Evolutionary conservation across 1,139 yeast species (phyloP).

Genomic region (Pichia kudriavzevii): DNA sequence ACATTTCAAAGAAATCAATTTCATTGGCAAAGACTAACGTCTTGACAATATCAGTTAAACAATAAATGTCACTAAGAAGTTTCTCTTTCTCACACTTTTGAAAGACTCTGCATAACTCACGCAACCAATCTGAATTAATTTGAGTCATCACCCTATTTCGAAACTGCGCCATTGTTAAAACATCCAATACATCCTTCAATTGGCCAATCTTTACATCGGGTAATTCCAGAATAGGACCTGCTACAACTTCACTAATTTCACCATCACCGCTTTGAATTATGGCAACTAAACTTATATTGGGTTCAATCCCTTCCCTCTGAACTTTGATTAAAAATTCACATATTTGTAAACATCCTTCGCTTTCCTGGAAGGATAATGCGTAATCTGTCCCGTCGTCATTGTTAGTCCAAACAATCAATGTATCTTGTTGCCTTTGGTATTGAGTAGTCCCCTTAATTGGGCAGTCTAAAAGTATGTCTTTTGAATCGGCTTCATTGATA

Average conservation of each 20-base stretch:
- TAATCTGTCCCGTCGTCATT: conserved; percentile 71
- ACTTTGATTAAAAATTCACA: conserved; percentile 73
- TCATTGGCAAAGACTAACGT: conserved; percentile 67
- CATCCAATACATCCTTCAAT: conserved; percentile 44
- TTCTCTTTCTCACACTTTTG: conserved; percentile 45
- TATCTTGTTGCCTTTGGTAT: conserved; percentile 91
- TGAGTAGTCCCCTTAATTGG: conserved; percentile 67
- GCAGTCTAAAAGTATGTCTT: conserved; percentile 56
- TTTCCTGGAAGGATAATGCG: conserved; percentile 88
- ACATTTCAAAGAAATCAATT: conserved; percentile 53
- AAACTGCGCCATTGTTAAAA: conserved; percentile 41
- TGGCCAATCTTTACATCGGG: conserved; percentile 44
- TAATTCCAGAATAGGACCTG: conserved; percentile 75
- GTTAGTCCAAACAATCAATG: conserved; percentile 92
- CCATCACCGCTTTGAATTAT: conserved; percentile 46
- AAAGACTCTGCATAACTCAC: conserved; percentile 46
- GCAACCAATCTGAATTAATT: conserved; percentile 42
- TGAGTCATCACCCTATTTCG: conserved; percentile 6
- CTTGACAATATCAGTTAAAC: conserved; percentile 67
- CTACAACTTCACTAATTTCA: conserved; percentile 67
- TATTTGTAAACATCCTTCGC: conserved; percentile 77
- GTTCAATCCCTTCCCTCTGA: conserved; percentile 54
- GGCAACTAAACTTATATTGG: conserved; percentile 65
- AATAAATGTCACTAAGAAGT: conserved; percentile 47
- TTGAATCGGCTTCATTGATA: conserved; percentile 56